Conservation (phyloP, 106 monocot genomes). For the Dioscorea dumetorum region DNA sequence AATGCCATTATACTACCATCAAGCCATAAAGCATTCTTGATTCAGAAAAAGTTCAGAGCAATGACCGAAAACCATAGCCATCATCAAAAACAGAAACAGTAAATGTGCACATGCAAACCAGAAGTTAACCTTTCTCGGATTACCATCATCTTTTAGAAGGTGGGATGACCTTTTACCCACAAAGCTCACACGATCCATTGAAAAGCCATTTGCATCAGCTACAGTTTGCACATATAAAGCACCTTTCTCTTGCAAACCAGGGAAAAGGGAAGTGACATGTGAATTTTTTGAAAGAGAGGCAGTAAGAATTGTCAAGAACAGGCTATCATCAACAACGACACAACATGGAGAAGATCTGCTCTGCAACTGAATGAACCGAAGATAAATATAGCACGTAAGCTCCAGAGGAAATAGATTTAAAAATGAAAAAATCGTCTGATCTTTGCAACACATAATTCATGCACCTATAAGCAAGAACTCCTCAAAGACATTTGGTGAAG, state of each 20-base stretch:
- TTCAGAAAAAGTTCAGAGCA: neutral
- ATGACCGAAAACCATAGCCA: no score
- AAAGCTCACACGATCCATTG: conserved; percentile 45
- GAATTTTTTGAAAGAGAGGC: conserved; percentile 49
- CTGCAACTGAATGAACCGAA: conserved; percentile 38
- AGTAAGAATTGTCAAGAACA: conserved; percentile 52
- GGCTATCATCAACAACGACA: conserved; percentile 86
- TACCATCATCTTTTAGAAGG: conserved; percentile 32
- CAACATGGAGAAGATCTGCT: conserved; percentile 50
- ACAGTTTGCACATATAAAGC: conserved; percentile 43
- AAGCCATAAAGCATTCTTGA: neutral
- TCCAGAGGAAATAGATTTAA: no score
- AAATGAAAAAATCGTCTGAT: no score
- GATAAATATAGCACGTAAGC: no score
- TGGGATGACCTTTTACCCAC: conserved; percentile 53
- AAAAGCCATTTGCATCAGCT: conserved; percentile 63
- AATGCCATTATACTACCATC: neutral
- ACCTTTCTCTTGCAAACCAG: conserved; percentile 61
- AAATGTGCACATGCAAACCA: no score
- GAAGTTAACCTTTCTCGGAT: conserved; percentile 50
- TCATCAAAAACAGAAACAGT: no score
- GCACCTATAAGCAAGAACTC: no score
- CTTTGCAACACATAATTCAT: no score
- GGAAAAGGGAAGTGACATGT: conserved; percentile 44
- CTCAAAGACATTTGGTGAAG: no score